Evolutionary conservation across 768 basidiomycete species (phyloP).

Genomic region (Porphyrellus cyaneotinctus): DNA sequence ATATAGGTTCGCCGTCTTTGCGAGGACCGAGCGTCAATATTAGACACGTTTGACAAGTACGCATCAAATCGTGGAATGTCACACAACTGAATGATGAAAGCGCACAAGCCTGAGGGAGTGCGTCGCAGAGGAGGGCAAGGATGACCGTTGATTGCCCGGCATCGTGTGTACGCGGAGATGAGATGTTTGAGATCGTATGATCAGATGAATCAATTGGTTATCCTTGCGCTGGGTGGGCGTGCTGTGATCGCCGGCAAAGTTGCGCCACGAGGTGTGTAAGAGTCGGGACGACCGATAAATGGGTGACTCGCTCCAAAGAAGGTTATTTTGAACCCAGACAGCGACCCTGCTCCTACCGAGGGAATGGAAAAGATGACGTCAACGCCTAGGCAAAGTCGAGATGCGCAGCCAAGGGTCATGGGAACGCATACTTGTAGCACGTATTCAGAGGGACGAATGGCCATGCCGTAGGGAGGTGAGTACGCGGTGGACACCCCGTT

Average conservation of each 20-base stretch:
- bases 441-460: neutral
- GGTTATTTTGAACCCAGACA: neutral
- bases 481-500: neutral
- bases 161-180: slow-evolving; percentile 8
- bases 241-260: slow-evolving; percentile 21
- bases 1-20: neutral
- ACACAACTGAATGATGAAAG: neutral
- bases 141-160: neutral
- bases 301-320: slow-evolving; percentile 3
- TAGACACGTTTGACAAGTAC: neutral
- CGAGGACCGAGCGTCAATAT: neutral
- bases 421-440: neutral
- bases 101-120: too few relatives aligned
- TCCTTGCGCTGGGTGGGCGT: slow-evolving; percentile 2
- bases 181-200: slow-evolving; percentile 2
- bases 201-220: neutral
- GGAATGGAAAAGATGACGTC: neutral
- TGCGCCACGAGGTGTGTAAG: slow-evolving; percentile 11
- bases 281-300: slow-evolving; percentile 1
- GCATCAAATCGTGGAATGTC: neutral
- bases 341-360: neutral
- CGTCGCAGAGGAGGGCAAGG: too few relatives aligned
- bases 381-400: neutral
- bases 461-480: slow-evolving; percentile 5
- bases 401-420: neutral